These are phyloP conservation scores for Trichosanthes truncata DNA, from an alignment of 306 rosid genomes.

Conservation along the genomic window DNA sequence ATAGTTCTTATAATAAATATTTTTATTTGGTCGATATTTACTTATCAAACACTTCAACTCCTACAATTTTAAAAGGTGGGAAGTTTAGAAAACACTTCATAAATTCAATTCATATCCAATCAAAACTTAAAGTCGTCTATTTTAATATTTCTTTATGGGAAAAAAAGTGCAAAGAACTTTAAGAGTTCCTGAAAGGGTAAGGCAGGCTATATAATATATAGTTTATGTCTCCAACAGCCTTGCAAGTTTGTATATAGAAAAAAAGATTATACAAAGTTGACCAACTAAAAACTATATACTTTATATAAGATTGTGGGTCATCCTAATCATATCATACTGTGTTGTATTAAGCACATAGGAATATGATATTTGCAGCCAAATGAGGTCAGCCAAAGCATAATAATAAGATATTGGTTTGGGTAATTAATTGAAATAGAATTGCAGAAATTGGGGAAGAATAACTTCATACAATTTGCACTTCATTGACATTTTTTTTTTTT, in stretches of 20 bases:
- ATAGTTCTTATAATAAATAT: background rate
- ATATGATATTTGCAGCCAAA: background rate
- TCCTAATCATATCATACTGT: background rate
- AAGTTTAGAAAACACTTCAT: background rate
- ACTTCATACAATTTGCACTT: background rate
- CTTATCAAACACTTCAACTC: background rate
- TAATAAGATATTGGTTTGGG: background rate
- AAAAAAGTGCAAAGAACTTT: background rate
- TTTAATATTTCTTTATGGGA: background rate
- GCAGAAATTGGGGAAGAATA: background rate
- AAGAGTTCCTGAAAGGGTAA: background rate
- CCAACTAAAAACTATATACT: background rate
- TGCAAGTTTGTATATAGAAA: background rate
- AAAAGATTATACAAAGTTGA: background rate
- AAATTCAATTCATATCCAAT: background rate
- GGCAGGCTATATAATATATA: background rate
- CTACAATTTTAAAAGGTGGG: background rate
- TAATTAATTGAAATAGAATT: background rate
- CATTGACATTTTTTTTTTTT: background rate
- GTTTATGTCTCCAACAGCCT: background rate
- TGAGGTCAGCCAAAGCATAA: background rate
- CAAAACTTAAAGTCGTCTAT: background rate
- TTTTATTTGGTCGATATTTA: background rate
- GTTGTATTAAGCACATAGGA: background rate
- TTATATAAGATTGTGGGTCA: background rate